phyloP scores from a whole-genome alignment of 1,139 yeast genomes.

The Saccharomyces pastorianus region DNA sequence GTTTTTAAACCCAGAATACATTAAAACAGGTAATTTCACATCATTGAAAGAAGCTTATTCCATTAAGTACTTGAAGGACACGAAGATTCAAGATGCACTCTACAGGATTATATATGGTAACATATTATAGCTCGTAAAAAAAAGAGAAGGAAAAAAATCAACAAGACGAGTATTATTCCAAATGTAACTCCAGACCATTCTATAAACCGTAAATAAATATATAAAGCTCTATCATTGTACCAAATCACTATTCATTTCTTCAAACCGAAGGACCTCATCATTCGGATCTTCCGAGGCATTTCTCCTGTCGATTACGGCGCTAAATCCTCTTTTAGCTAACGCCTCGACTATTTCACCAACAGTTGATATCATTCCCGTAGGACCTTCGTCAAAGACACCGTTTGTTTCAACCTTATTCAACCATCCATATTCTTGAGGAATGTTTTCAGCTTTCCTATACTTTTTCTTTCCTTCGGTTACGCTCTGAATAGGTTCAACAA shows the following conservation, averaged over 20 bases:
- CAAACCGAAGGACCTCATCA: constrained; percentile 17
- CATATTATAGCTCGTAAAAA: constrained; percentile 7
- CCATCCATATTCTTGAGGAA: constrained; percentile 77
- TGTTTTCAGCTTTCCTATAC: constrained; percentile 7
- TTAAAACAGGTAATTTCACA: constrained; percentile 28
- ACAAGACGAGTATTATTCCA: not conserved
- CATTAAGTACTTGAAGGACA: constrained; percentile 25
- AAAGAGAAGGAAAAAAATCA: constrained; percentile 2
- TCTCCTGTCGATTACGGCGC: constrained; percentile 1
- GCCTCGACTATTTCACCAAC: constrained; percentile 43
- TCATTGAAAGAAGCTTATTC: constrained; percentile 21
- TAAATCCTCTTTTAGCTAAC: constrained; percentile 18
- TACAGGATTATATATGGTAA: constrained; percentile 27
- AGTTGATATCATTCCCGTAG: constrained; percentile 60
- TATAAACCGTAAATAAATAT: constrained; percentile 1
- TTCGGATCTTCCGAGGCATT: constrained; percentile 8
- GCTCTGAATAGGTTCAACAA: not conserved
- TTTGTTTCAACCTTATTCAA: constrained; percentile 41
- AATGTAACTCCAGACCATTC: constrained; percentile 1
- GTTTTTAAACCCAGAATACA: constrained; percentile 29
- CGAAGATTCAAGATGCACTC: constrained; percentile 34
- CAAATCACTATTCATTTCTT: constrained; percentile 12
- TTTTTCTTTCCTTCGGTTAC: not conserved
- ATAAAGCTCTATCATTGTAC: constrained; percentile 2
- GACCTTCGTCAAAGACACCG: constrained; percentile 58